A percentile compares a stretch with the other conserved stretches of the same genome.
phyloP scores from a whole-genome alignment of 768 basidiomycete species.

The Phaeotremella skinneri region DNA sequence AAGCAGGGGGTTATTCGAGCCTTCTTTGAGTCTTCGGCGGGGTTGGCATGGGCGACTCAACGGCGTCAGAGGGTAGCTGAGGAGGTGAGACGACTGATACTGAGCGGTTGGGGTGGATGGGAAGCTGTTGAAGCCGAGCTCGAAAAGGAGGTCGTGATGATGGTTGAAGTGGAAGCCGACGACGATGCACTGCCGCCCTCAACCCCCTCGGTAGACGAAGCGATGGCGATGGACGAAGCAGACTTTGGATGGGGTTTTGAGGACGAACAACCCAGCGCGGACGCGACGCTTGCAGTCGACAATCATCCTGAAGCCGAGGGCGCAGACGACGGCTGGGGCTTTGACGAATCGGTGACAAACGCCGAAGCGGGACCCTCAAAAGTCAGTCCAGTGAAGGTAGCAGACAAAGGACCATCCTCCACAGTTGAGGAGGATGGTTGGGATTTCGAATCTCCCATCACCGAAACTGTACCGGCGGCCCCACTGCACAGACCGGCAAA shows the following conservation, averaged over 20 bases:
- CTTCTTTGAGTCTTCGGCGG: slow-evolving; percentile 66
- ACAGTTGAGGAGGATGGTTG: slow-evolving; percentile 62
- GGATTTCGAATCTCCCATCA: slow-evolving; percentile 63
- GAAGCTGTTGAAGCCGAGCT: slow-evolving; percentile 23
- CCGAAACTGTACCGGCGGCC: slow-evolving; percentile 51
- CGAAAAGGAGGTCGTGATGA: slow-evolving; percentile 28
- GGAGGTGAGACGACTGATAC: slow-evolving; percentile 60
- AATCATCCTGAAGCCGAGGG: slow-evolving; percentile 1
- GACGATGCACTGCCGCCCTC: slow-evolving; percentile 16
- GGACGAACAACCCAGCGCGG: slow-evolving; percentile 47
- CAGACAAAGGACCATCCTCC: slow-evolving; percentile 7
- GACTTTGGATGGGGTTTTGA: slow-evolving; percentile 58
- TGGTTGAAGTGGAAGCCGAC: slow-evolving; percentile 43
- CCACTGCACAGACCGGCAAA: slow-evolving; percentile 61
- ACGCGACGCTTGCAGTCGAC: slow-evolving; percentile 3
- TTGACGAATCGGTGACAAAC: slow-evolving; percentile 53
- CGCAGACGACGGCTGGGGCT: slow-evolving; percentile 53
- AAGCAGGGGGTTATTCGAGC: slow-evolving; percentile 60
- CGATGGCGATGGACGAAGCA: slow-evolving; percentile 30
- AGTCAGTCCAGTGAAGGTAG: slow-evolving; percentile 3
- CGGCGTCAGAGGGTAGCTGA: slow-evolving; percentile 67
- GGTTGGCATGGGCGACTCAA: slow-evolving; percentile 74
- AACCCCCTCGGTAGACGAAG: slow-evolving; percentile 25
- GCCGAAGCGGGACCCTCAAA: slow-evolving; percentile 42
- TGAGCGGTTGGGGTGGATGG: slow-evolving; percentile 49